phyloP scores from a whole-genome alignment of 2,329 filamentous ascomycete species.

The Aspergillus sp. region DNA sequence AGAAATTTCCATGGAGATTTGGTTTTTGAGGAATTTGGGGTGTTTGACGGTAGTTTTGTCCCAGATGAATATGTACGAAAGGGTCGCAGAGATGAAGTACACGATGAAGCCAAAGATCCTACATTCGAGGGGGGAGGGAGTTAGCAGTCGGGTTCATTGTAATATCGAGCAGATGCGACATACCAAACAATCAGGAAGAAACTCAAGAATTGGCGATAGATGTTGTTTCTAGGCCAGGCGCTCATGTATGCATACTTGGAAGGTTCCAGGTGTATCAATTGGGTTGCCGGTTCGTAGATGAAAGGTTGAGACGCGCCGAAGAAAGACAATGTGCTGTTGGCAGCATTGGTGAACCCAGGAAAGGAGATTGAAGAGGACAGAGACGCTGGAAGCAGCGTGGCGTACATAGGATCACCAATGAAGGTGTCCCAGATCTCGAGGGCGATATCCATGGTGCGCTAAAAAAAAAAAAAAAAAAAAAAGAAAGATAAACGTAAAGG shows the following conservation, averaged over 20 bases:
- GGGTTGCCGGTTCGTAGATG: slow-evolving; percentile 68
- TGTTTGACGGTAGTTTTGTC: slow-evolving; percentile 87
- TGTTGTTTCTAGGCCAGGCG: slow-evolving; percentile 72
- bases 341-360: slow-evolving; percentile 51
- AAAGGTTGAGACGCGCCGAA: slow-evolving; percentile 50
- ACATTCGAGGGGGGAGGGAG: slow-evolving; percentile 2
- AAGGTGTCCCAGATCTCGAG: slow-evolving; percentile 83
- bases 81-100: slow-evolving; percentile 79
- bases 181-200: slow-evolving; percentile 87
- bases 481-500: neutral
- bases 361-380: slow-evolving; percentile 55
- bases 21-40: slow-evolving; percentile 93
- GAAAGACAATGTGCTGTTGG: slow-evolving; percentile 57
- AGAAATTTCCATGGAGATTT: slow-evolving; percentile 79
- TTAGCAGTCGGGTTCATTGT: slow-evolving; percentile 6
- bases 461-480: slow-evolving; percentile 1
- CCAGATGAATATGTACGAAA: slow-evolving; percentile 87
- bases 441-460: slow-evolving; percentile 76
- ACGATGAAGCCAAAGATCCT: slow-evolving; percentile 83
- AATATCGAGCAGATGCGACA: slow-evolving; percentile 25
- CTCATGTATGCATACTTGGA: slow-evolving; percentile 77
- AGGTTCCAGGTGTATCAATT: slow-evolving; percentile 68
- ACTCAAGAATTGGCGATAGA: slow-evolving; percentile 70
- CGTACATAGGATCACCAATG: slow-evolving; percentile 76
- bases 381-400: slow-evolving; percentile 64